Evolutionary conservation across 164 flowering plant genomes (phyloP), one percentile per base, ranked within the genome.

Genomic region (Piper betle): DNA sequence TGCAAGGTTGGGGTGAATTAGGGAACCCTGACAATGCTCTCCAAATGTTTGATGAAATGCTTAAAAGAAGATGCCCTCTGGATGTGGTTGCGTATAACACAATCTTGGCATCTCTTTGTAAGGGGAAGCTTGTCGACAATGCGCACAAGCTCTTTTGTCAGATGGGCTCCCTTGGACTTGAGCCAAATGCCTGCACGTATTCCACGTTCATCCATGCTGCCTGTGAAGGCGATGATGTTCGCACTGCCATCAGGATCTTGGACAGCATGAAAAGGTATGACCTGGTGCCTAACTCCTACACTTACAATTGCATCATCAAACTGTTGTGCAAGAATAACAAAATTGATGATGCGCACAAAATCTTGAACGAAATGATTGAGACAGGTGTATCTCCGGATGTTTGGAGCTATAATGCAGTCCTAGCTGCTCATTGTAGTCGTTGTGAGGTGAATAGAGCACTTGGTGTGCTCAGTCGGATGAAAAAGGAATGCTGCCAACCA

Each of bases 391-490:
- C 38, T 57, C 99, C 95, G 0, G 86, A 88, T 60, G 56, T 65
- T 4, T 90, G 96, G 92, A 83, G 86, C 68, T 90, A 84, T 72
- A 90, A 88, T 68, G 68, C 94, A 6, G 83, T 93, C 53, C 75
- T 73, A 57, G 80, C 88, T 33, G 79, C 67, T 63, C 97, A 93
- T 69, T 88, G 91, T 66, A 79, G 84, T 53, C 87, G 73, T 54
- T 52, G 66, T 33, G 97, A 93, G 75, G 98, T 90, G 13, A 90
- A 86, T 63, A 73, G 57, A 69, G 82, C 98, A 16, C 75, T 79
- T 33, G 73, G 72, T 65, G 64, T 93, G 70, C 53, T 93, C 9
- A 65, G 74, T 13, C 80, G 77, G 66, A 93, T 93, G 95, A 82
- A 78, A 56, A 74, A 69, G 60, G 70, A 78, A 25, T 57, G 65